Evolutionary conservation across 2,329 filamentous ascomycete genomes (phyloP).

Genomic region (Microdochium bolleyi): DNA sequence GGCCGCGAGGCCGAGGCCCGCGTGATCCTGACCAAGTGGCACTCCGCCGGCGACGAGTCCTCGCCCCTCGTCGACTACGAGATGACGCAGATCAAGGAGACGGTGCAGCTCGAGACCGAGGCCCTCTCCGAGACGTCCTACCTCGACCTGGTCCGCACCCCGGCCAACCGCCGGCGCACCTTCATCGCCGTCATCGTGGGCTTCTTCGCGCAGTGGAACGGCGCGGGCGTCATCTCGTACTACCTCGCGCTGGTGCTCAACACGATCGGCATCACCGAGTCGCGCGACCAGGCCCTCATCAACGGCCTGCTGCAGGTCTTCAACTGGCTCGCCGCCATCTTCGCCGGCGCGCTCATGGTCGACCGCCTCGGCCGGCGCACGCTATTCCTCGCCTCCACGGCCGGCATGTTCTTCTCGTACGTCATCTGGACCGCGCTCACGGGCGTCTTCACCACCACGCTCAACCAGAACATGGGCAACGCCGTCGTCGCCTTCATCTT

Average conservation of each 20-base stretch:
- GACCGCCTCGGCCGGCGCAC: conserved; percentile 32
- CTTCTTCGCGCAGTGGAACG: conserved; percentile 15
- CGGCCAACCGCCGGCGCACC: conserved; percentile 1
- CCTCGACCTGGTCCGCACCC: conserved; percentile 6
- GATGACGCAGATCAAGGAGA: not conserved
- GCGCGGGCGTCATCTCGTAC: conserved; percentile 18
- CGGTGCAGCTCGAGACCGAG: not conserved
- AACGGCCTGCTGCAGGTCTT: conserved; percentile 23
- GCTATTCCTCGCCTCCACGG: conserved; percentile 10
- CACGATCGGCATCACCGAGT: conserved; percentile 23
- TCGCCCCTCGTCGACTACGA: conserved; percentile 18
- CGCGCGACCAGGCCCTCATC: conserved; percentile 25
- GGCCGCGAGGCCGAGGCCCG: conserved; percentile 17
- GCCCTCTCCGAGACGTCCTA: not conserved
- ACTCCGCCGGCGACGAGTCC: conserved; percentile 15
- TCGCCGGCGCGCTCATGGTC: conserved; percentile 26
- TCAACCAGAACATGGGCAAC: conserved; percentile 6
- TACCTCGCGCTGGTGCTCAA: conserved; percentile 26
- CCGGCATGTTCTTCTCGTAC: conserved; percentile 8
- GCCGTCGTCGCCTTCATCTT: conserved; percentile 23
- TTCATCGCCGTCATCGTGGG: conserved; percentile 2
- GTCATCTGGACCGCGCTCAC: conserved; percentile 6
- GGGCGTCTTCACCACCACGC: conserved; percentile 4
- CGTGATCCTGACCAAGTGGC: conserved; percentile 22
- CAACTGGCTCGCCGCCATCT: conserved; percentile 25